Conservation (phyloP, 2,329 filamentous ascomycete species). For the Gaeumannomyces sp. region DNA sequence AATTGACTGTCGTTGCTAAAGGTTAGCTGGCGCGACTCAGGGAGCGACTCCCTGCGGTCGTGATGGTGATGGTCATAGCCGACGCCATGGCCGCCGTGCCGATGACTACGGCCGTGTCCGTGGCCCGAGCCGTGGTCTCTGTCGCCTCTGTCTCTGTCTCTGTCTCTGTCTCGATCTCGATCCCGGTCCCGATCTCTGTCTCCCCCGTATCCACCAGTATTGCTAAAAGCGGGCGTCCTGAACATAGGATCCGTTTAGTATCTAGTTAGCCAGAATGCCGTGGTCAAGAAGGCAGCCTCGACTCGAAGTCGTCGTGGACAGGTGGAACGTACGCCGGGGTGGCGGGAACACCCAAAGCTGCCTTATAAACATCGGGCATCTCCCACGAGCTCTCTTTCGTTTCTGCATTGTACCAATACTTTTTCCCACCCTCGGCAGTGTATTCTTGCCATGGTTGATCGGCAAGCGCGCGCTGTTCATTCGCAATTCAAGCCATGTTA, state of each 20-base stretch:
- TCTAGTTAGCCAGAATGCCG: neutral
- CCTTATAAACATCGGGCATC: constrained; percentile 78
- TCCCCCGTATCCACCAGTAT: constrained; percentile 1
- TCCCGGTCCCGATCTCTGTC: constrained; percentile 4
- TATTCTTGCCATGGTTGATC: constrained; percentile 92
- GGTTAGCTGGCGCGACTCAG: constrained; percentile 52
- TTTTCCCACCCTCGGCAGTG: constrained; percentile 74
- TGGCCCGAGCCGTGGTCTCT: constrained; percentile 12
- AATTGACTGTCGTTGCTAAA: constrained; percentile 50
- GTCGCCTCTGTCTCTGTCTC: constrained; percentile 20
- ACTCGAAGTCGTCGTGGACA: neutral
- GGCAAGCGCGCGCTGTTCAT: constrained; percentile 63
- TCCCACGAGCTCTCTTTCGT: constrained; percentile 92
- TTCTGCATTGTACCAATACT: constrained; percentile 94
- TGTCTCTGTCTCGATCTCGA: constrained; percentile 26
- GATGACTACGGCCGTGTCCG: constrained; percentile 9
- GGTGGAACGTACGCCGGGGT: constrained; percentile 33
- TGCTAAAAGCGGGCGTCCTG: neutral
- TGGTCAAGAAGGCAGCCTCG: neutral
- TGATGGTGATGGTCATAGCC: constrained; percentile 15
- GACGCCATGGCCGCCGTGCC: constrained; percentile 1
- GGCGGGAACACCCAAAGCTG: constrained; percentile 57
- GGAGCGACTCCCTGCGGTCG: constrained; percentile 30
- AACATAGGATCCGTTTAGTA: neutral
- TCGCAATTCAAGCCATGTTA: constrained; percentile 14